Evolutionary conservation across 208 protist species (phyloP).

Genomic region (Acanthamoeba castellanii): DNA sequence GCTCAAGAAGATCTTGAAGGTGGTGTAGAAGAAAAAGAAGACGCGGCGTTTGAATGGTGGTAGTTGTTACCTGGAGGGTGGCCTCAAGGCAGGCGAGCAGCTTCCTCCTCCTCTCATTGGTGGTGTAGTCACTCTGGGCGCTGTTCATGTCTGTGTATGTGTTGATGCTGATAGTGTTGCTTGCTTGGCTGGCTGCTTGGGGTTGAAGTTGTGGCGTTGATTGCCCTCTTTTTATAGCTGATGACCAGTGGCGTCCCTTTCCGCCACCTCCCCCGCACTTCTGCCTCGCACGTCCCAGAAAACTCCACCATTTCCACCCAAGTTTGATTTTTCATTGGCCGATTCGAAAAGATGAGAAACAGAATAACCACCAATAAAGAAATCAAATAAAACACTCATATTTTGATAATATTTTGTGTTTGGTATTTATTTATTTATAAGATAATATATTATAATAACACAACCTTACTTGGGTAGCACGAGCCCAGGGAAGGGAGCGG

Average conservation of each 20-base stretch:
- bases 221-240: neutral
- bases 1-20: neutral
- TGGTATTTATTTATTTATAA: too few species aligned
- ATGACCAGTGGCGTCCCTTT: neutral
- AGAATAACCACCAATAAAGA: neutral
- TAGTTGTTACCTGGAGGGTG: constrained; percentile 8
- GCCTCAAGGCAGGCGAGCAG: neutral
- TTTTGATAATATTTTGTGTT: neutral
- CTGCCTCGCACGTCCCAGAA: neutral
- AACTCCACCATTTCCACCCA: neutral
- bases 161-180: neutral
- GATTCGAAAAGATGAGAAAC: too few species aligned
- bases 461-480: neutral
- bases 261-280: neutral
- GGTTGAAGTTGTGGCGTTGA: neutral
- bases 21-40: neutral
- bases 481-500: too few species aligned
- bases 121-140: neutral
- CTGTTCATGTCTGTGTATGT: neutral
- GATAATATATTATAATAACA: neutral
- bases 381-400: neutral
- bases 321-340: neutral
- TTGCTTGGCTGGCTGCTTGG: neutral
- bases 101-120: neutral
- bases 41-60: neutral